Evolutionary conservation across 2,329 filamentous ascomycete genomes (phyloP), one percentile per base, ranked within the genome.

Genomic region (Gaeumannomyces tritici): DNA sequence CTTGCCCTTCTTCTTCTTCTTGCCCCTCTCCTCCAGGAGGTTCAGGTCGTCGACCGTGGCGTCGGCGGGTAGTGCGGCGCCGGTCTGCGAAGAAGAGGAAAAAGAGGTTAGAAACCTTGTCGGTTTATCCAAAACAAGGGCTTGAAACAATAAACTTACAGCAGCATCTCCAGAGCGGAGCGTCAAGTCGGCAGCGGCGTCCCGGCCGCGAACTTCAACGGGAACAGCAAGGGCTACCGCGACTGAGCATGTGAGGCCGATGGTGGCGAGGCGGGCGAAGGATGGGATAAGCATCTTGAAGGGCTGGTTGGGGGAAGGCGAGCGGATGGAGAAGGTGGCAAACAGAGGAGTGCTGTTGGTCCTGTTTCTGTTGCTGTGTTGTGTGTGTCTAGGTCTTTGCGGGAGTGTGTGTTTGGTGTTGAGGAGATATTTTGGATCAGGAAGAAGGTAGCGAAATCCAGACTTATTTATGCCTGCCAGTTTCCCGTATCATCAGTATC

Each of bases 251-350:
- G 54, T 54, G 21, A 61, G 51, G 51, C 60, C 60, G 26, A 61
- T n/a, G 55, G 60, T 61, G 31, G 60, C 60, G 60, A 35, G 21
- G 51, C 55, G 24, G 54, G 55, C n/a, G 60, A 61, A 27, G 60
- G 54, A 56, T 12, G 60, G 54, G n/a, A 61, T 26, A 57, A 21
- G 51, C 60, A 61, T 61, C 26, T 27, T 61, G 31, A 56, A 13
- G 26, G 28, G 3, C 26, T 47, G 15, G 18, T 27, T 59, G 21
- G 4, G 29, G 9, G 29, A 31, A 9, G 29, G 9, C 28, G 21
- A 7, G 24, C 4, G 21, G 15, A 47, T 47, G 42, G 5, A 47
- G 7, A 1, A 21, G 42, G 8, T 47, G 42, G 2, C 42, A 47
- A 47, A 18, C 5, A 15, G 18, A n/a, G 11, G 42, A n/a, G 42